phyloP scores from a whole-genome alignment of 202 grass and related monocot species.

The Panicum hallii region DNA sequence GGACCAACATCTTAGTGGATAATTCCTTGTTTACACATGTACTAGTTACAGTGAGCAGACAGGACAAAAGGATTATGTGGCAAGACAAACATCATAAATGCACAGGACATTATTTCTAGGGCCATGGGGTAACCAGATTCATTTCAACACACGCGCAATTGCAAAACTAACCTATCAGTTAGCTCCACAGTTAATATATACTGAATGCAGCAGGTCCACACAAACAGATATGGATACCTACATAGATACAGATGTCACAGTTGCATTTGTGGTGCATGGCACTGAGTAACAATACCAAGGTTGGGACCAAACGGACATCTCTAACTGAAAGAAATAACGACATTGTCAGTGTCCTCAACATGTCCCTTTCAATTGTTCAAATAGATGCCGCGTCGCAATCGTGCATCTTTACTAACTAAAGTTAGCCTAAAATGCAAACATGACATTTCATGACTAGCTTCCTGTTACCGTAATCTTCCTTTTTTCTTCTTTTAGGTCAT shows the following conservation, averaged over 20 bases:
- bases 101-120: neutral
- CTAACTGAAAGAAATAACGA: neutral
- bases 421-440: neutral
- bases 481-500: neutral
- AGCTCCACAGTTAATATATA: neutral
- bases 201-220: neutral
- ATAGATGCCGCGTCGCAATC: neutral
- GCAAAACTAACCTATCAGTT: neutral
- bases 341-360: neutral
- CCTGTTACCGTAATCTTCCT: neutral
- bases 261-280: neutral
- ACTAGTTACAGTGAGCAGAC: neutral
- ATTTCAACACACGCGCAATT: neutral
- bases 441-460: neutral
- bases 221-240: conserved; percentile 1
- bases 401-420: neutral
- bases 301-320: conserved; percentile 31
- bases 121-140: neutral
- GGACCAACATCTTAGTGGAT: neutral
- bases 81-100: conserved; percentile 9
- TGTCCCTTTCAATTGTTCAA: neutral
- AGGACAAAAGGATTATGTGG: conserved; percentile 13
- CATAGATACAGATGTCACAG: neutral
- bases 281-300: neutral
- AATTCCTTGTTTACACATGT: neutral